Percentiles rank a stretch among this genome's conserved stretches.
Conservation (phyloP, 2,329 filamentous ascomycete genomes). For the Pseudogymnoascus sp. region DNA sequence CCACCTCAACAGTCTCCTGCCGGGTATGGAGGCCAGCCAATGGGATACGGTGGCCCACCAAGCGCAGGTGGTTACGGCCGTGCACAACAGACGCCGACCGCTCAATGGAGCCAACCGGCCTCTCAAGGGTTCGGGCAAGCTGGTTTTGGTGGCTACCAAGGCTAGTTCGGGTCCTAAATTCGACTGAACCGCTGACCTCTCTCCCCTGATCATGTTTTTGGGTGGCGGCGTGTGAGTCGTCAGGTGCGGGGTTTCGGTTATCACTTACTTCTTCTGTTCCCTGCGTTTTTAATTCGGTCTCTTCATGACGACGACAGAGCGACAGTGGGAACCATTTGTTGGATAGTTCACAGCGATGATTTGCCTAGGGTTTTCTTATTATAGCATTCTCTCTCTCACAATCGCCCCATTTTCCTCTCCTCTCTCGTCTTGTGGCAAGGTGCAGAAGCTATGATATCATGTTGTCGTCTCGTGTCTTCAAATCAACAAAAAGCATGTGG, state of each 20-base stretch:
- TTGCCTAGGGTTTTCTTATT: slow-evolving; percentile 13
- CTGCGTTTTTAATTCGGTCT: neutral
- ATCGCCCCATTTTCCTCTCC: slow-evolving; percentile 1
- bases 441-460: neutral
- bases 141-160: slow-evolving; percentile 58
- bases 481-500: slow-evolving; percentile 2
- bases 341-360: slow-evolving; percentile 13
- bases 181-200: neutral
- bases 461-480: slow-evolving; percentile 1
- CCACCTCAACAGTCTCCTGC: slow-evolving; percentile 56
- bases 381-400: neutral
- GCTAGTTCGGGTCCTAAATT: slow-evolving; percentile 32
- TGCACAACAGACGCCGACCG: slow-evolving; percentile 45
- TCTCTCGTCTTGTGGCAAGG: neutral
- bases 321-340: slow-evolving; percentile 15
- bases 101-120: slow-evolving; percentile 43
- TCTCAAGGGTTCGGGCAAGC: slow-evolving; percentile 56
- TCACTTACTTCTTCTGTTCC: neutral
- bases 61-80: slow-evolving; percentile 82
- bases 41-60: slow-evolving; percentile 64
- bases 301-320: neutral
- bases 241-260: slow-evolving; percentile 2
- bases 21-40: slow-evolving; percentile 59
- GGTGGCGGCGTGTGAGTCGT: neutral
- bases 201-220: slow-evolving; percentile 2